Base-by-base conservation (phyloP, 1,284 basidiomycete genomes). In the Cryptococcus depauperatus region DNA sequence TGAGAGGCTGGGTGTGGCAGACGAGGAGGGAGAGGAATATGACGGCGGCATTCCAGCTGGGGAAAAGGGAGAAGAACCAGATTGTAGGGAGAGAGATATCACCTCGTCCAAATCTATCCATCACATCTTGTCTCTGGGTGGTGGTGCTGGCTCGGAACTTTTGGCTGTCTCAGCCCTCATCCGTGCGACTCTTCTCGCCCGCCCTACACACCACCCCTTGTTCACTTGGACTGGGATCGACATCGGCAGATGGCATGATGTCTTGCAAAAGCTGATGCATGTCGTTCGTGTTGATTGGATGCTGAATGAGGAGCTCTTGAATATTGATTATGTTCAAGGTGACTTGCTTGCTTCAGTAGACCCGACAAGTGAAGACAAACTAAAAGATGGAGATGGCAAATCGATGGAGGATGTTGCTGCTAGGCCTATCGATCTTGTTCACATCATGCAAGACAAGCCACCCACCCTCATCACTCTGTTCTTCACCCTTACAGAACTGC, bases 401-500 rank as follows among this genome's bases (percentile, higher is more conserved):
- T 11, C 16, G n/a, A 14, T 29, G 27, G 27, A 39, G 37, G 37
- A n/a, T 13, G 25, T 25, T 25, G 32, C 39, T 2, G 26, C 40
- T 5, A 16, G 41, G 10, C 43, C 46, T 9, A 29, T 48, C 19
- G 47, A 48, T 27, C 22, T 52, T 21, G 9, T 34, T 2, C 33
- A 26, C 6, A 40, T 47, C 9, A 25, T 54, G 5, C 19, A 19
- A 0, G 16, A 42, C 35, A 55, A 45, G 39, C 39, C 45, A n/a
- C 44, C 48, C 18, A 39, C 29, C 19, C 56, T 73, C 33, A 63
- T 70, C 46, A 73, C 72, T 16, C 54, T 72, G 47, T 58, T 74
- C 46, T 74, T 71, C 62, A 73, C 72, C 7, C 62, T 72, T 10
- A 64, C 69, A 41, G 72, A 74, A 50, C 66, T 74, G 28, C 59